Conservation (phyloP, 345 rosid genomes). For the Acer campestre region DNA sequence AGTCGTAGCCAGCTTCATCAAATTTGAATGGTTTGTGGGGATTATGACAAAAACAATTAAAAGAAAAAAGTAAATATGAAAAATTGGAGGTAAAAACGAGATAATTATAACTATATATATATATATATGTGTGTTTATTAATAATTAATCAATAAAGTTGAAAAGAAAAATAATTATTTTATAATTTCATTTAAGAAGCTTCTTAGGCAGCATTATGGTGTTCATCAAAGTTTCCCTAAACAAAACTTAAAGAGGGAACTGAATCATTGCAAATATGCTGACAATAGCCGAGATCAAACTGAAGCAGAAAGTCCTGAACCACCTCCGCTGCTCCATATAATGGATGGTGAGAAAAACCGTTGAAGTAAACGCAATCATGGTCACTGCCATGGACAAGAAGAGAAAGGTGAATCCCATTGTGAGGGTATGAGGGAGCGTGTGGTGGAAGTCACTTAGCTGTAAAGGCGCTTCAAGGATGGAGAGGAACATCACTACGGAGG, state of each 20-base stretch:
- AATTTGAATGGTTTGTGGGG: too few relatives aligned
- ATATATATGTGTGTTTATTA: too few relatives aligned
- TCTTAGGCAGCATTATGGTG: neutral
- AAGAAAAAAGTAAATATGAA: too few relatives aligned
- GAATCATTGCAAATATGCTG: conserved; percentile 17
- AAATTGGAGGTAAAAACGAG: too few relatives aligned
- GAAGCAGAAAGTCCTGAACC: conserved; percentile 25
- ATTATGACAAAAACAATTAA: too few relatives aligned
- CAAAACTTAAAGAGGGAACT: conserved; percentile 22
- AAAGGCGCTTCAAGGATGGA: neutral
- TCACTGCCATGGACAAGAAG: conserved; percentile 23
- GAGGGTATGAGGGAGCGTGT: conserved; percentile 24
- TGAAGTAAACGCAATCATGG: conserved; percentile 23
- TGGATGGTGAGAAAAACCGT: conserved; percentile 33
- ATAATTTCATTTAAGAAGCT: too few relatives aligned
- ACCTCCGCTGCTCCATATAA: neutral
- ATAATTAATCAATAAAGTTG: too few relatives aligned
- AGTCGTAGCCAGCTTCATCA: too few relatives aligned
- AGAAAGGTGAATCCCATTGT: conserved; percentile 29
- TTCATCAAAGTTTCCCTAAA: neutral
- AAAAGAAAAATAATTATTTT: too few relatives aligned
- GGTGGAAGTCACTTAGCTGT: conserved; percentile 14
- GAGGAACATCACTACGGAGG: conserved; percentile 34
- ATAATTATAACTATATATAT: too few relatives aligned
- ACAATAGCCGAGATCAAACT: conserved; percentile 16